These are phyloP conservation scores for Gryganskiella cystojenkinii DNA, from an alignment of 192 early-diverging fungal genomes.

Conservation along the genomic window DNA sequence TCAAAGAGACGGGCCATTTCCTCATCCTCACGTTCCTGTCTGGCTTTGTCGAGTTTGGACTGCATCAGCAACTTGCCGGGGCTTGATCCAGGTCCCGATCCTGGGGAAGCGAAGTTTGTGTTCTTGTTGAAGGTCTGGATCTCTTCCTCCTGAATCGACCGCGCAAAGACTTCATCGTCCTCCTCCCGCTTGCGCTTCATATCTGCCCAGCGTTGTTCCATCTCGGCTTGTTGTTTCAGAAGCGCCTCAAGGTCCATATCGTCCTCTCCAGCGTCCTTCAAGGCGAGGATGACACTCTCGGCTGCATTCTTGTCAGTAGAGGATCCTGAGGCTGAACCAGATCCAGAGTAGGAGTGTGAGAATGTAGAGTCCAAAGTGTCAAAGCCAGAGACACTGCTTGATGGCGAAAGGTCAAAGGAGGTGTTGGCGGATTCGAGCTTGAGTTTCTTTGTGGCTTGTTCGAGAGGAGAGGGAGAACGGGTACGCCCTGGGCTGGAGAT, in stretches of 20 bases:
- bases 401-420: too few species aligned
- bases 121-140: background rate
- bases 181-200: conserved; percentile 45
- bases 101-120: background rate
- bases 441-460: background rate
- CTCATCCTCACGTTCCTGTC: conserved; percentile 38
- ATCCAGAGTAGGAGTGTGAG: conserved; percentile 8
- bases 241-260: conserved; percentile 31
- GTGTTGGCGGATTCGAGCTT: background rate
- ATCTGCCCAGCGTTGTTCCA: conserved; percentile 33
- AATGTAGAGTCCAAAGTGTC: background rate
- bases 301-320: background rate
- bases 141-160: conserved; percentile 42
- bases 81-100: background rate
- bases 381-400: background rate
- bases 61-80: background rate
- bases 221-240: conserved; percentile 28
- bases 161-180: conserved; percentile 34
- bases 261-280: conserved; percentile 28
- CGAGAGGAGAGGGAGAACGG: conserved; percentile 7
- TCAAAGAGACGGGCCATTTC: conserved; percentile 47
- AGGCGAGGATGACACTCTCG: conserved; percentile 18
- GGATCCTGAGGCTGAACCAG: background rate
- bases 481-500: conserved; percentile 13
- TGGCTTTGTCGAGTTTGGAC: conserved; percentile 25